These are phyloP conservation scores for Candida jianshihensis DNA, from an alignment of 805 yeast genomes.

Conservation along the genomic window DNA sequence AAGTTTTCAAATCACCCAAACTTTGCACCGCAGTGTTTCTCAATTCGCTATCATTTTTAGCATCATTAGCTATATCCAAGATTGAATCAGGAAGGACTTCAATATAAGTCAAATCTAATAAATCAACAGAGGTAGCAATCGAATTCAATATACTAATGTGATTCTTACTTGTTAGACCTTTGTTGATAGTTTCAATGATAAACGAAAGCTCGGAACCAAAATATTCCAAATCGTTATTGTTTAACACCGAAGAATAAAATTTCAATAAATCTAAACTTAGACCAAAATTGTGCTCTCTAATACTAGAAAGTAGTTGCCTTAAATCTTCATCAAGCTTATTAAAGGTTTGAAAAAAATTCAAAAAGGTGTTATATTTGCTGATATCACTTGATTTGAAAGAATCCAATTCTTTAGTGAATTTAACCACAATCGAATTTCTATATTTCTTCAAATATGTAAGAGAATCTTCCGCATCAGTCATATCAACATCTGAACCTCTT, in stretches of 20 bases:
- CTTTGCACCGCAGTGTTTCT: constrained; percentile 29
- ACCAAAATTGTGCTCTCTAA: constrained; percentile 21
- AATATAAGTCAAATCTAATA: constrained; percentile 19
- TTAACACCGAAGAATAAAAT: constrained; percentile 30
- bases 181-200: constrained; percentile 22
- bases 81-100: constrained; percentile 22
- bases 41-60: constrained; percentile 30
- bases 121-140: constrained; percentile 23
- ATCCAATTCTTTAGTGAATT: constrained; percentile 21
- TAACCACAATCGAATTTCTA: constrained; percentile 15
- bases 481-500: constrained; percentile 34
- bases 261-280: constrained; percentile 27
- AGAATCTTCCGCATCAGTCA: constrained; percentile 26
- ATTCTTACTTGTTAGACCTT: constrained; percentile 28
- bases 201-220: constrained; percentile 25
- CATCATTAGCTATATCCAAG: constrained; percentile 25
- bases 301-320: constrained; percentile 13
- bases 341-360: constrained; percentile 21
- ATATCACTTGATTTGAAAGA: constrained; percentile 19
- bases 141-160: constrained; percentile 30
- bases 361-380: constrained; percentile 17
- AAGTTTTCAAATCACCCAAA: constrained; percentile 22
- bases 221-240: constrained; percentile 23
- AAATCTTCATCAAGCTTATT: constrained; percentile 18
- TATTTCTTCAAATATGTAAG: constrained; percentile 13